Conservation (phyloP, 1,284 basidiomycete genomes). For the Puccinia coronata region DNA sequence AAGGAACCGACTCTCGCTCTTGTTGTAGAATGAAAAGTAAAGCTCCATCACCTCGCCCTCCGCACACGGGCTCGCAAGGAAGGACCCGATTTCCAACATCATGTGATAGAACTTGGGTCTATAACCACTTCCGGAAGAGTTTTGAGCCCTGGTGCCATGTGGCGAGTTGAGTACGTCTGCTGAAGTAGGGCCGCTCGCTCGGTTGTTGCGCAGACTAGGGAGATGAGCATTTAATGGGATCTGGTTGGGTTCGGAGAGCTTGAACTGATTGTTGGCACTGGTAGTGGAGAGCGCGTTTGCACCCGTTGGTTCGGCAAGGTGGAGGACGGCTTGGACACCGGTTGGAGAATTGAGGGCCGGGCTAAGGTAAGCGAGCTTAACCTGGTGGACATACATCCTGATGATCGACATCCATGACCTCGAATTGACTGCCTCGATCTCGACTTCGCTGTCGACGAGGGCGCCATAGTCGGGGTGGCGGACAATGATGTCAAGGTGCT, state of each 20-base stretch:
- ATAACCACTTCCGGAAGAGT: conserved; percentile 55
- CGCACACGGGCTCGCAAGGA: conserved; percentile 82
- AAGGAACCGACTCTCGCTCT: conserved; percentile 76
- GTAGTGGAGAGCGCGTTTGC: conserved; percentile 33
- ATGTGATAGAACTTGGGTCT: conserved; percentile 75
- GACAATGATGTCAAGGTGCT: conserved; percentile 91
- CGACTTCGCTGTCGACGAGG: conserved; percentile 71
- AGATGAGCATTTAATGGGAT: conserved; percentile 51
- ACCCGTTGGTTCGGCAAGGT: conserved; percentile 38
- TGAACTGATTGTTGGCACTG: conserved; percentile 56
- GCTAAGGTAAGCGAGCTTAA: conserved; percentile 59
- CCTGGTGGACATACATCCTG: conserved; percentile 84
- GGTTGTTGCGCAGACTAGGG: conserved; percentile 37
- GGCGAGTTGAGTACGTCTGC: conserved; percentile 24
- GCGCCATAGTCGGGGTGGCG: conserved; percentile 88
- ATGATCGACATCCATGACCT: conserved; percentile 63
- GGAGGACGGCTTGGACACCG: conserved; percentile 56
- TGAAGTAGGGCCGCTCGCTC: conserved; percentile 14
- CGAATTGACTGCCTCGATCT: conserved; percentile 64
- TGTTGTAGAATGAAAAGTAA: conserved; percentile 89
- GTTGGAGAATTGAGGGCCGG: conserved; percentile 75
- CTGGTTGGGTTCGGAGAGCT: conserved; percentile 50
- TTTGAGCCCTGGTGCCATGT: not conserved
- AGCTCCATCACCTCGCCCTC: conserved; percentile 90
- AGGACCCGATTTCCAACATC: conserved; percentile 83